Percentiles rank a stretch among this genome's conserved stretches.
phyloP scores from a whole-genome alignment of 116 monocot genomes.

The Papilionanthe hybrid region DNA sequence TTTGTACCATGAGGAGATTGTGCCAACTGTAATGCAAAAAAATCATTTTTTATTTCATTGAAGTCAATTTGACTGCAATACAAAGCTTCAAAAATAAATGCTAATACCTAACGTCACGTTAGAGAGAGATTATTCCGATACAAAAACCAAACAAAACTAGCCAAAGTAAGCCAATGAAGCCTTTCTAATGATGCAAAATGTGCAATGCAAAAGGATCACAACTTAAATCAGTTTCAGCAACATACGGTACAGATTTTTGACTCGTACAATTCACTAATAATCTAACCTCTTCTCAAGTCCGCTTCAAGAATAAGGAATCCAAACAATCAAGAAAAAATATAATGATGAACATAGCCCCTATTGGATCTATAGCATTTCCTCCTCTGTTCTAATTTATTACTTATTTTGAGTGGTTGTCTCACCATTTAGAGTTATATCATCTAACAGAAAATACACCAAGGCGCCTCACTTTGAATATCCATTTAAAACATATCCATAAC shows the following conservation, averaged over 20 bases:
- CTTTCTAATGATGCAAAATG: not conserved
- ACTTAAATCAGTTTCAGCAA: not conserved
- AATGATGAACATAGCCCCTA: not conserved
- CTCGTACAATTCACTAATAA: not conserved
- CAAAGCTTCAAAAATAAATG: not conserved
- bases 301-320: not conserved
- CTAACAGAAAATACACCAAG: too few relatives aligned
- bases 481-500: too few relatives aligned
- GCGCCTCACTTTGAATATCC: too few relatives aligned
- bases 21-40: constrained; percentile 36
- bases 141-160: not conserved
- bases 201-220: not conserved
- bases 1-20: constrained; percentile 51
- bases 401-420: too few relatives aligned
- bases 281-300: not conserved
- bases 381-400: too few relatives aligned
- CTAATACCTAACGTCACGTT: not conserved
- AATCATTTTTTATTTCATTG: not conserved
- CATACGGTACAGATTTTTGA: not conserved
- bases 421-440: too few relatives aligned
- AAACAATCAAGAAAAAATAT: not conserved
- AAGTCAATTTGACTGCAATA: not conserved
- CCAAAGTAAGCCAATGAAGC: not conserved
- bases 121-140: not conserved
- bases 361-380: too few relatives aligned